Evolutionary conservation across 2,329 filamentous ascomycete genomes (phyloP).

Genomic region (Dothiorella sarmentorum): DNA sequence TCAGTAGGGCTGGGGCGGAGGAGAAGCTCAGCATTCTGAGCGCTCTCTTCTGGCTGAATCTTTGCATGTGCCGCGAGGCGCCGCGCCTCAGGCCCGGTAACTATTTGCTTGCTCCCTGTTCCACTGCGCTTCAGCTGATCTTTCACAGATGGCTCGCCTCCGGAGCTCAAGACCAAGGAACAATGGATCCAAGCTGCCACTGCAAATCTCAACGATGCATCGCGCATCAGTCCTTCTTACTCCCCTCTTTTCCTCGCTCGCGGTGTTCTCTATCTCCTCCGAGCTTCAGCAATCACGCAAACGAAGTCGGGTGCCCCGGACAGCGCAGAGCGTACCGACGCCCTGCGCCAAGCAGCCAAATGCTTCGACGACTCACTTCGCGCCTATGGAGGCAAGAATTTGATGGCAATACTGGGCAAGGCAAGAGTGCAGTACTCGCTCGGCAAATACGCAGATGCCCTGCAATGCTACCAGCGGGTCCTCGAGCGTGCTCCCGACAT

Average conservation of each 20-base stretch:
- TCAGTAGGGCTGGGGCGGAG: slow-evolving; percentile 65
- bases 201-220: slow-evolving; percentile 88
- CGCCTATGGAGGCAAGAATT: slow-evolving; percentile 79
- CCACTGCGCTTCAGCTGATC: not conserved
- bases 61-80: slow-evolving; percentile 84
- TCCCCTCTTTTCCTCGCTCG: slow-evolving; percentile 87
- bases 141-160: slow-evolving; percentile 44
- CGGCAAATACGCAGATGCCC: slow-evolving; percentile 77
- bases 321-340: slow-evolving; percentile 68
- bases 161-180: slow-evolving; percentile 86
- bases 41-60: slow-evolving; percentile 85
- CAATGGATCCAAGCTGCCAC: slow-evolving; percentile 90
- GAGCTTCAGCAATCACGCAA: slow-evolving; percentile 77
- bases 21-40: slow-evolving; percentile 83
- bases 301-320: slow-evolving; percentile 66
- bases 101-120: not conserved
- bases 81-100: slow-evolving; percentile 59
- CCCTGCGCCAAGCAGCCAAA: slow-evolving; percentile 80
- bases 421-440: slow-evolving; percentile 83
- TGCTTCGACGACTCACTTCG: slow-evolving; percentile 92
- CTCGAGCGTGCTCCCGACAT: slow-evolving; percentile 81
- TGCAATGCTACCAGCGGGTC: slow-evolving; percentile 82
- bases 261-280: slow-evolving; percentile 82
- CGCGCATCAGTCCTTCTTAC: slow-evolving; percentile 86
- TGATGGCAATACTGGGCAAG: slow-evolving; percentile 88